Evolutionary conservation across 2,329 filamentous ascomycete species (phyloP), one percentile per base, ranked within the genome.

Genomic region (Ceratocystis alfenasii): DNA sequence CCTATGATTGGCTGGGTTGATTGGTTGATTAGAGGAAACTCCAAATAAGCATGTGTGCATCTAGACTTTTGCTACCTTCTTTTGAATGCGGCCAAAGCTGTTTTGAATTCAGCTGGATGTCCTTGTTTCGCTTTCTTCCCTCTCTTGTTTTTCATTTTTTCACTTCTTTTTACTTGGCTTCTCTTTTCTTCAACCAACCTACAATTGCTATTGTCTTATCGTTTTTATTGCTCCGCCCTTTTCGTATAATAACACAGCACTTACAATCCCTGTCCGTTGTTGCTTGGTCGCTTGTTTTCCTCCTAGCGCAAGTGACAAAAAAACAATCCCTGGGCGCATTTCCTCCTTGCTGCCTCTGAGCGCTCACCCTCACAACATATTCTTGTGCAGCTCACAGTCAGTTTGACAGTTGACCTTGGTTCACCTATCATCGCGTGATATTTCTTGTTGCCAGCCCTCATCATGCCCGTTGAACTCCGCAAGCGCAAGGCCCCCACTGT

Each of bases 401-500:
- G 30, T 59, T 50, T 50, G 5, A 6, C 3, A 17, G 17, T 20
- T 59, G 15, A n/a, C 53, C 53, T 17, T 30, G 7, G 30, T 10
- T 30, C 8, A 12, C 8, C 7, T 25, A 20, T n/a, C 25, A 62
- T 60, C 15, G 8, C 22, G 22, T 62, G 50, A 55, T 33, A 59
- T 65, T 33, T 55, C 63, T 25, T 61, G n/a, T 44, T 20, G 17
- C 3, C 12, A 48, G 48, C 65, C 69, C 28, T 66, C 70, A 74
- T 68, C 65, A 85, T 85, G 83, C 80, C 81, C 69, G 78, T 81
- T 70, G 80, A 80, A 71, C 77, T 85, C 55, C 79, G 83, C 75
- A 85, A 85, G 77, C 82, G 83, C 77, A 84, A 84, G 75, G 81
- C 81, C 70, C 78, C 78, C 64, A 77, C 76, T 71, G 75, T 78